Base-by-base conservation (phyloP, 352 stramenopile genomes). In the Globisporangium rhizosaccharum region DNA sequence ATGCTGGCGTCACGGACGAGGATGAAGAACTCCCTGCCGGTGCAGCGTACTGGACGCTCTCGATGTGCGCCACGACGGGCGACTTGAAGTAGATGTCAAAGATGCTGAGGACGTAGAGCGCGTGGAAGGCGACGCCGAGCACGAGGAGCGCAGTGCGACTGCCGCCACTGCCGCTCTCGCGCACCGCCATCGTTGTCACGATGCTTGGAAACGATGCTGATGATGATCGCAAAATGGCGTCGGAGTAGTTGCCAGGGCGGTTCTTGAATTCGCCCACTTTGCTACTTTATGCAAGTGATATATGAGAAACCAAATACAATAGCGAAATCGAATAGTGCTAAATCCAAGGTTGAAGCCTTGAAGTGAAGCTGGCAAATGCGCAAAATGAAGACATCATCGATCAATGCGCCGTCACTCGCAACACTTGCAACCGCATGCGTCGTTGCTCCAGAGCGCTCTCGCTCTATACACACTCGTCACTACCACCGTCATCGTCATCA, bases 11-110 rank as follows among this genome's bases (percentile, higher is more conserved):
- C 33, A 39, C 33, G 47, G 75, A 79, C 10, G 15, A 60, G 9
- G 56, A 51, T 17, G 42, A 37, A n/a, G 54, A 45, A 10, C 26
- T 15, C 10, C 18, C 30, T 25, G 53, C 33, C 0, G 48, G 37
- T 6, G 68, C 59, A 6, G 71, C 57, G 51, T 79, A 71, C 14
- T 59, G 47, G 7, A 87, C 62, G 59, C 74, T 85, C 61, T 79
- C 70, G 46, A 94, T 76, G 62, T 85, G 73, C 25, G 65, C 64
- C 37, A 93, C 85, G 3, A 95, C 78, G 39, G 83, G 85, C 10
- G 83, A 92, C 60, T 80, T 92, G 71, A 95, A 95, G 83, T 95
- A 95, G 56, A 95, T 93, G 70, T 95, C 85, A 62, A 95, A 93
- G 74, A 95, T 93, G 61, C 85, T 95, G 26, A 92, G 70, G 59